Evolutionary conservation across 352 stramenopile species (phyloP).

Genomic region (Phytophthora palmivora): DNA sequence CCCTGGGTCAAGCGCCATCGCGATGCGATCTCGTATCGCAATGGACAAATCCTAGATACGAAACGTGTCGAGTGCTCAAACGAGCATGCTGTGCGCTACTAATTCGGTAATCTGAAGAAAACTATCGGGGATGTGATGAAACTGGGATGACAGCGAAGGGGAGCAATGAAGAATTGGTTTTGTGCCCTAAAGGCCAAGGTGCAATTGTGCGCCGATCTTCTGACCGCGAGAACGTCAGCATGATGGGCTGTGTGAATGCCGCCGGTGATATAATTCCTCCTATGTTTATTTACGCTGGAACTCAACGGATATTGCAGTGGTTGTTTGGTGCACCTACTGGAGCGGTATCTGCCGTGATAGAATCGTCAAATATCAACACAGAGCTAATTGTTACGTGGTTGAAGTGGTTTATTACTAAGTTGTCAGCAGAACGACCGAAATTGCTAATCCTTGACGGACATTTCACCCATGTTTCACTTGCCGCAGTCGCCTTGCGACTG

Average conservation of each 20-base stretch:
- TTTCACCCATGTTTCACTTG: background rate
- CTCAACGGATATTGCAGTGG: conserved; percentile 4
- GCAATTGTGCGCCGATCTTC: conserved; percentile 5
- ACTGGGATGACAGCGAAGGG: conserved; percentile 5
- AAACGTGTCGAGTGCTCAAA: conserved; percentile 8
- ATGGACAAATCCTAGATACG: conserved; percentile 6
- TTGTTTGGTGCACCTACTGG: background rate
- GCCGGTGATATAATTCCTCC: background rate
- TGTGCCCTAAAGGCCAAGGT: conserved; percentile 3
- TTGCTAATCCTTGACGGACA: conserved; percentile 8
- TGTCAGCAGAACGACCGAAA: background rate
- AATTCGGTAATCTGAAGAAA: conserved; percentile 11
- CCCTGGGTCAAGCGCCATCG: background rate
- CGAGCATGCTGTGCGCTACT: conserved; percentile 8
- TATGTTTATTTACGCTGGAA: conserved; percentile 7
- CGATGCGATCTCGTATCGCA: conserved; percentile 3
- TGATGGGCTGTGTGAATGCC: conserved; percentile 18
- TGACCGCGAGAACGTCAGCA: conserved; percentile 10
- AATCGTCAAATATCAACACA: conserved; percentile 5
- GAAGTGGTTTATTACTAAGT: background rate
- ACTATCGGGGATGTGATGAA: too few species aligned
- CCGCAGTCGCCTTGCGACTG: background rate
- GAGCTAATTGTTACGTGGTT: conserved; percentile 3
- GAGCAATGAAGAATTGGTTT: background rate
- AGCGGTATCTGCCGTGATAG: background rate